Conservation (phyloP, 768 basidiomycete genomes). For the Trametes elegans region DNA sequence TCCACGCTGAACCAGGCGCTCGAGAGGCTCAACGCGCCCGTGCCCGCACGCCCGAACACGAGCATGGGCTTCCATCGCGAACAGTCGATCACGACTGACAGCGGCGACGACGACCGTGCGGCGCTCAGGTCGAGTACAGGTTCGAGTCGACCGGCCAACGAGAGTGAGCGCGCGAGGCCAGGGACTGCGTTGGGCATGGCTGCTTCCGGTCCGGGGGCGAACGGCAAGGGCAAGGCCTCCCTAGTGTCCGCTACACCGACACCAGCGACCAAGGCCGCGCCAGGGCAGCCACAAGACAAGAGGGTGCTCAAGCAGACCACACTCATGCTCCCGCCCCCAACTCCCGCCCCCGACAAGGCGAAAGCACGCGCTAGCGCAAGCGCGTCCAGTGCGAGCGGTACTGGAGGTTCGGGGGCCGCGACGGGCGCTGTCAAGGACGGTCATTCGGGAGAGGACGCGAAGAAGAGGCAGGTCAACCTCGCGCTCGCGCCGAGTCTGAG, state of each 20-base stretch:
- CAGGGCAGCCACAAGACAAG: not conserved
- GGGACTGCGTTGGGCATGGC: slow-evolving; percentile 12
- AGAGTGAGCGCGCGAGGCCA: slow-evolving; percentile 17
- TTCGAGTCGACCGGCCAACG: too few relatives aligned
- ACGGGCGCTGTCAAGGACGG: not conserved
- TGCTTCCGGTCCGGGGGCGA: not conserved
- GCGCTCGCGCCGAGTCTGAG: slow-evolving; percentile 4
- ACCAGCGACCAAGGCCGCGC: not conserved
- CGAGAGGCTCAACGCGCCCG: slow-evolving; percentile 65
- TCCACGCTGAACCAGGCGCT: slow-evolving; percentile 65
- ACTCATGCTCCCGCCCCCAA: slow-evolving; percentile 24
- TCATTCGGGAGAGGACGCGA: not conserved
- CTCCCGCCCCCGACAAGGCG: slow-evolving; percentile 11
- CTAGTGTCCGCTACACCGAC: not conserved
- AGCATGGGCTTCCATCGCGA: slow-evolving; percentile 61
- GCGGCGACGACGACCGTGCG: slow-evolving; percentile 16
- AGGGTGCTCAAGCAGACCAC: slow-evolving; percentile 13
- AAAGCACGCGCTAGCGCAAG: not conserved
- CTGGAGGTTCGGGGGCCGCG: not conserved
- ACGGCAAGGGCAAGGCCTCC: slow-evolving; percentile 2
- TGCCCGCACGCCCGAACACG: slow-evolving; percentile 65
- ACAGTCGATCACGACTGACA: slow-evolving; percentile 25
- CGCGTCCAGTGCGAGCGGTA: not conserved
- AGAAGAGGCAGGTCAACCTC: not conserved
- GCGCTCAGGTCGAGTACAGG: slow-evolving; percentile 8